Conservation (phyloP, 139 green algal species). For the Closterium sp. region DNA sequence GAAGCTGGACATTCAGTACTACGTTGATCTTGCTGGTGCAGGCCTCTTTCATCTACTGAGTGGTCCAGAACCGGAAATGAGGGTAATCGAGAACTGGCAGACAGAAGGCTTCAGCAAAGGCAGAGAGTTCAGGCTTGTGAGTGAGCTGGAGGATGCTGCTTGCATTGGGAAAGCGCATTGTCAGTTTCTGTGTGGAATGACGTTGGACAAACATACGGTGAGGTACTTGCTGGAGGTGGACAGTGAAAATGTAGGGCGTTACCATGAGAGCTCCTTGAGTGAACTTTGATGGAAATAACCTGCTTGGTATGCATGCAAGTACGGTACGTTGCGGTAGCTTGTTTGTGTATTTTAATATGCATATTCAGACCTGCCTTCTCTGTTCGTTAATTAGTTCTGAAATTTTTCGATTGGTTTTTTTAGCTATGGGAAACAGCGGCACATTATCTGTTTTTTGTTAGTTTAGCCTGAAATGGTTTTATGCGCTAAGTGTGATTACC, state of each 20-base stretch:
- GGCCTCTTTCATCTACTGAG: not conserved
- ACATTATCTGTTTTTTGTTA: too few relatives aligned
- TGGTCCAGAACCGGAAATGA: not conserved
- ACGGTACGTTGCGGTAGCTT: not conserved
- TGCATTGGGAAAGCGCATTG: not conserved
- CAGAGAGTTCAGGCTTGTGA: not conserved
- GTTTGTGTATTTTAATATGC: not conserved
- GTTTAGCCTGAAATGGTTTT: too few relatives aligned
- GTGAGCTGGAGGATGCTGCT: not conserved
- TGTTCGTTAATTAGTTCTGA: too few relatives aligned
- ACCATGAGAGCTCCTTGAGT: not conserved
- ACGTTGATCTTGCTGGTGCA: constrained; percentile 6
- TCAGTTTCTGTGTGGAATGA: not conserved
- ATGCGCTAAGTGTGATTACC: too few relatives aligned
- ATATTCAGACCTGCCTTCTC: too few relatives aligned
- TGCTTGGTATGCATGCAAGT: not conserved
- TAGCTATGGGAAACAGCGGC: too few relatives aligned
- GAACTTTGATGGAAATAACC: not conserved
- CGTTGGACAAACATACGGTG: not conserved
- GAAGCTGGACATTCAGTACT: constrained; percentile 7
- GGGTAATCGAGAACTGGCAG: not conserved
- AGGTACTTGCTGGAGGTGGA: not conserved
- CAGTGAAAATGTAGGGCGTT: not conserved
- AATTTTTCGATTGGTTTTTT: too few relatives aligned
- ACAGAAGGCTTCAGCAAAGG: not conserved